Evolutionary conservation across 495 filamentous ascomycete genomes (phyloP).

Genomic region (Podospora bellae-mahoneyi): DNA sequence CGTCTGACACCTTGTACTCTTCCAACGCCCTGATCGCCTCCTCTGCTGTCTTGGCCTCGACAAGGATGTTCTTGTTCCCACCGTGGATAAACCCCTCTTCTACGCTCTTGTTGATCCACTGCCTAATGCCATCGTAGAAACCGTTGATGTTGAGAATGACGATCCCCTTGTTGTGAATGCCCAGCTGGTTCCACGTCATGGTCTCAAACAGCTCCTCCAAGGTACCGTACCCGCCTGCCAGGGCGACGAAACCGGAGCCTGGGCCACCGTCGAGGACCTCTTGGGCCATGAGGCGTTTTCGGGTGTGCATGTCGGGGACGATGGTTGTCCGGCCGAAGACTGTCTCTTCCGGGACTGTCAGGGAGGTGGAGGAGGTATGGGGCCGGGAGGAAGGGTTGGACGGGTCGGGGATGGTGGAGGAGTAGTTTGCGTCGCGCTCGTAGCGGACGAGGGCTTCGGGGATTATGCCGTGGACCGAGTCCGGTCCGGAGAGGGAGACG

Average conservation of each 20-base stretch:
- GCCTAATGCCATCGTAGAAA: slow-evolving; percentile 82
- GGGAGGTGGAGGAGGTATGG: background rate
- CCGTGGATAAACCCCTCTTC: slow-evolving; percentile 68
- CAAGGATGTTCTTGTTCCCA: slow-evolving; percentile 68
- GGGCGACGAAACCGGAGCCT: slow-evolving; percentile 83
- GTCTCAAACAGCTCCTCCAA: slow-evolving; percentile 97
- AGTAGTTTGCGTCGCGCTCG: slow-evolving; percentile 60
- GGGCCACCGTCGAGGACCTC: slow-evolving; percentile 77
- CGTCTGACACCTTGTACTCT: slow-evolving; percentile 71
- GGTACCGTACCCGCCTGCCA: slow-evolving; percentile 90
- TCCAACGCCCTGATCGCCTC: slow-evolving; percentile 67
- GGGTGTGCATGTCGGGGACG: slow-evolving; percentile 91
- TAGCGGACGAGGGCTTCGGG: slow-evolving; percentile 78
- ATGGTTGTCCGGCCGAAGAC: slow-evolving; percentile 81
- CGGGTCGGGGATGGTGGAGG: slow-evolving; percentile 34
- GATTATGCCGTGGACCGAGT: slow-evolving; percentile 88
- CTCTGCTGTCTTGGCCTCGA: slow-evolving; percentile 66
- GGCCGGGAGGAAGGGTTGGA: background rate
- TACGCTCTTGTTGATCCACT: slow-evolving; percentile 79
- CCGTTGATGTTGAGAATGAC: slow-evolving; percentile 82
- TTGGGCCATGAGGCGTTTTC: slow-evolving; percentile 87
- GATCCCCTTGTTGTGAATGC: slow-evolving; percentile 81
- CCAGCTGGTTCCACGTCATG: slow-evolving; percentile 95
- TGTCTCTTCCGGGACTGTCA: slow-evolving; percentile 56
- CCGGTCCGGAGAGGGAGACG: slow-evolving; percentile 76